Evolutionary conservation across 176 grass and related monocot species (phyloP).

Genomic region (Carex kokanica): DNA sequence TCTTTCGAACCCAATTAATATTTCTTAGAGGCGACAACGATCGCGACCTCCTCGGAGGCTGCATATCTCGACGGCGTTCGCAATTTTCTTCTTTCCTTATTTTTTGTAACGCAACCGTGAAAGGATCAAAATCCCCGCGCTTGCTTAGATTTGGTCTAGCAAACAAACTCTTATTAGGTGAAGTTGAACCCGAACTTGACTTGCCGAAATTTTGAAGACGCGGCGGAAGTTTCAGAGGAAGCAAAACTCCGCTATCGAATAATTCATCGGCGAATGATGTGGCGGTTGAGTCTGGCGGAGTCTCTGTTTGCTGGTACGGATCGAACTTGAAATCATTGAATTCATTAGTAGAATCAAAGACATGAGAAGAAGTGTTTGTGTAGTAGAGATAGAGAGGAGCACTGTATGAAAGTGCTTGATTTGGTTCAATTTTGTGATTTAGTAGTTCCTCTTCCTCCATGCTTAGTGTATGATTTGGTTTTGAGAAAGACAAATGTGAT

Average conservation of each 20-base stretch:
- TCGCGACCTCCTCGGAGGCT: slow-evolving; percentile 25
- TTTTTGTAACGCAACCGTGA: slow-evolving; percentile 34
- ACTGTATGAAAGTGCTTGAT: slow-evolving; percentile 16
- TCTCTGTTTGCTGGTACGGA: background rate
- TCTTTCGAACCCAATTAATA: slow-evolving; percentile 18
- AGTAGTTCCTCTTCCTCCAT: slow-evolving; percentile 17
- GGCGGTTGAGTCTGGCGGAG: background rate
- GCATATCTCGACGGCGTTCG: background rate
- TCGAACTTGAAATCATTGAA: slow-evolving; percentile 28
- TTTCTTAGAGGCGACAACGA: slow-evolving; percentile 33
- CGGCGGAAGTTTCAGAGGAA: slow-evolving; percentile 34
- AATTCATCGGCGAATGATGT: slow-evolving; percentile 30
- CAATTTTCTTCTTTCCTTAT: slow-evolving; percentile 26
- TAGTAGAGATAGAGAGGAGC: slow-evolving; percentile 26
- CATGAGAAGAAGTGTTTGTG: background rate
- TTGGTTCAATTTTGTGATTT: background rate
- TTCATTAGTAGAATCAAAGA: background rate
- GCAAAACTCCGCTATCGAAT: slow-evolving; percentile 25
- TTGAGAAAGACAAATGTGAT: background rate
- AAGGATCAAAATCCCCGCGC: slow-evolving; percentile 28
- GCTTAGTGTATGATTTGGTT: background rate
- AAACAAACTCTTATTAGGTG: slow-evolving; percentile 23
- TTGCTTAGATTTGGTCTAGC: slow-evolving; percentile 3
- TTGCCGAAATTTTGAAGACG: slow-evolving; percentile 17
- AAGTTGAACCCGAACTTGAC: slow-evolving; percentile 7